These are phyloP conservation scores for Verticillium nonalfalfae DNA, from an alignment of 2,329 filamentous ascomycete species.

Conservation along the genomic window DNA sequence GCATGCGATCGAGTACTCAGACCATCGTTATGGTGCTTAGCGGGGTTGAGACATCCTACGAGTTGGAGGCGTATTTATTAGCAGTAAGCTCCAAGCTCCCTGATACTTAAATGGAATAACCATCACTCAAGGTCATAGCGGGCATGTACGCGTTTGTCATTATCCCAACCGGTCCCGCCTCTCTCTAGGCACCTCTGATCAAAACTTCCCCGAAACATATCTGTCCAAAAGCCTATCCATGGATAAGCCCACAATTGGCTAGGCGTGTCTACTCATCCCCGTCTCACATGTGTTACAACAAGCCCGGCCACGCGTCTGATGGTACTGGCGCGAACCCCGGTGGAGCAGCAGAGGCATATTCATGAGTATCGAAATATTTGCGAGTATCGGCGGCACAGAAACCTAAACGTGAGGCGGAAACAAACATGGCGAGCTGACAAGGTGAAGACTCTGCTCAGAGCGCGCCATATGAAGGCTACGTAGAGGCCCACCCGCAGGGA, in stretches of 20 bases:
- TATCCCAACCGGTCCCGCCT: neutral
- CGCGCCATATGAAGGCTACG: too few species aligned
- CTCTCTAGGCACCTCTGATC: neutral
- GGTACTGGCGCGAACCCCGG: too few species aligned
- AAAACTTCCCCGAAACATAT: neutral
- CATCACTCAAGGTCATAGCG: neutral
- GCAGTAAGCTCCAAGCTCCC: neutral
- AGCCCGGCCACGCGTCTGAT: neutral
- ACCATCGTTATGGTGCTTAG: neutral
- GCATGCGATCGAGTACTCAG: neutral
- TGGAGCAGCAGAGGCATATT: too few species aligned
- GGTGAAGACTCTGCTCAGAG: too few species aligned
- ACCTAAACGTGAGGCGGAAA: too few species aligned
- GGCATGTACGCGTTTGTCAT: neutral
- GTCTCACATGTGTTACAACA: neutral
- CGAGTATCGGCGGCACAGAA: too few species aligned
- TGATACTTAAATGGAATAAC: neutral
- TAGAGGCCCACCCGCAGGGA: too few species aligned
- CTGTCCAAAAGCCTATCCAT: neutral
- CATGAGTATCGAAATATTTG: too few species aligned
- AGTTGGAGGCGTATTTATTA: neutral
- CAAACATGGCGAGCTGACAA: too few species aligned
- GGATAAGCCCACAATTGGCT: neutral
- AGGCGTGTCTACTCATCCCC: neutral
- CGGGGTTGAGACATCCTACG: neutral